These are phyloP conservation scores for Penicillium oxalicum DNA, from an alignment of 2,329 filamentous ascomycete species.

Conservation along the genomic window DNA sequence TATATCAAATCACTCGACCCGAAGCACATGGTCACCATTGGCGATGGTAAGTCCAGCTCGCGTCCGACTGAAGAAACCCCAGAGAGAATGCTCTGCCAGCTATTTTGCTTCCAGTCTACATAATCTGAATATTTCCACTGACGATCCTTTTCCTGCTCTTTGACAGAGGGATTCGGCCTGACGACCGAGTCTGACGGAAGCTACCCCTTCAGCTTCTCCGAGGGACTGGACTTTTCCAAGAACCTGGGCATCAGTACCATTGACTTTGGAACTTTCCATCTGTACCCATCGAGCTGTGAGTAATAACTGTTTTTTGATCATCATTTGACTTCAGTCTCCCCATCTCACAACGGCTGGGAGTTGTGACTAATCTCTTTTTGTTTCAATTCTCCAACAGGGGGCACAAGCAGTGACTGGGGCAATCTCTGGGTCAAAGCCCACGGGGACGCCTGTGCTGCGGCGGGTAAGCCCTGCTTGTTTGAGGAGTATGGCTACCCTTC, in stretches of 20 bases:
- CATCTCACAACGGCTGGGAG: too few species aligned
- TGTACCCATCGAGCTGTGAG: constrained; percentile 46
- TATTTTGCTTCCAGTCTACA: neutral
- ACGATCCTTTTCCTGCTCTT: neutral
- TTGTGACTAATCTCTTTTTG: too few species aligned
- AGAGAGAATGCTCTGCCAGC: neutral
- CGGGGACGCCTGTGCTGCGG: constrained; percentile 32
- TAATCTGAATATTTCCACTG: neutral
- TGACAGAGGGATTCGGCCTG: constrained; percentile 51
- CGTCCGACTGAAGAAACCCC: too few species aligned
- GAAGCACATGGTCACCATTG: constrained; percentile 57
- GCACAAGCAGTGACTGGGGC: constrained; percentile 39
- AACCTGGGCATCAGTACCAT: constrained; percentile 50
- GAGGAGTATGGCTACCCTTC: constrained; percentile 37
- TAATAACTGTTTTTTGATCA: neutral
- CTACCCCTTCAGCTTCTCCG: constrained; percentile 48
- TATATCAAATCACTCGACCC: constrained; percentile 61
- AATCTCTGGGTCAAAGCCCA: constrained; percentile 46
- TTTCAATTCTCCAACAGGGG: constrained; percentile 20
- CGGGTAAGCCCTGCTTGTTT: constrained; percentile 38
- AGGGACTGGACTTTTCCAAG: constrained; percentile 49
- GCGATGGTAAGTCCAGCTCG: constrained; percentile 40
- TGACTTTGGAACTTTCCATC: constrained; percentile 52
- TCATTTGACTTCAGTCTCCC: too few species aligned
- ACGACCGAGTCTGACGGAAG: constrained; percentile 42